Percentiles rank a stretch among this genome's conserved stretches.
Conservation (phyloP, 805 yeast species). For the Ogataea angusta region DNA sequence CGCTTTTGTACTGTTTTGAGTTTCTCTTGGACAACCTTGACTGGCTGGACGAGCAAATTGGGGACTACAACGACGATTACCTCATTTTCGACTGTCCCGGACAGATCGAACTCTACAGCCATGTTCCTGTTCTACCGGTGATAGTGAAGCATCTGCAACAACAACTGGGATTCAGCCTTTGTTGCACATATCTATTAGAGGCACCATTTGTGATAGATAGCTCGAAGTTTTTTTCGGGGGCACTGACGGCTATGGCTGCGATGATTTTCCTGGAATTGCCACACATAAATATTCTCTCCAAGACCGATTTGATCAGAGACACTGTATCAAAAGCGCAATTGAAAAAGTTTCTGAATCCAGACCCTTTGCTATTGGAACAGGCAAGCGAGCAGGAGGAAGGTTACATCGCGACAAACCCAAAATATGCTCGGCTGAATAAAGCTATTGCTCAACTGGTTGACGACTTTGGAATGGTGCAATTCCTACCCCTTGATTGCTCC, state of each 20-base stretch:
- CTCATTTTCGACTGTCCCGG: constrained; percentile 96
- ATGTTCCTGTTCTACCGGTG: constrained; percentile 88
- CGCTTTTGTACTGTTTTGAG: constrained; percentile 89
- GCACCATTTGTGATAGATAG: constrained; percentile 91
- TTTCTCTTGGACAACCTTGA: constrained; percentile 84
- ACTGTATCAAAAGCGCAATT: constrained; percentile 71
- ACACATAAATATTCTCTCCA: constrained; percentile 85
- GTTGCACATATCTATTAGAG: constrained; percentile 90
- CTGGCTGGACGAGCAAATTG: constrained; percentile 97
- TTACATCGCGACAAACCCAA: constrained; percentile 40
- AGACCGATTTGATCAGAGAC: constrained; percentile 80
- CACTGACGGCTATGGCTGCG: constrained; percentile 95
- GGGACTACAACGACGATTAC: constrained; percentile 92
- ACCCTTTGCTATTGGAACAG: constrained; percentile 69
- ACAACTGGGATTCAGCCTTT: constrained; percentile 76
- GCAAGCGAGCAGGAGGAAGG: constrained; percentile 32
- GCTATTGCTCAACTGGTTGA: constrained; percentile 89
- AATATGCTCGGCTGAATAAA: constrained; percentile 67
- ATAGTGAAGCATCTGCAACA: constrained; percentile 81
- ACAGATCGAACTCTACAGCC: constrained; percentile 92
- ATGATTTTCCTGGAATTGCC: constrained; percentile 95
- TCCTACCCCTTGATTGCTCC: constrained; percentile 76
- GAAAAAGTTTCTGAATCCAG: constrained; percentile 86
- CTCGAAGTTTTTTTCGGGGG: constrained; percentile 92
- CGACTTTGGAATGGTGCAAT: constrained; percentile 98